Evolutionary conservation across 225 moss, liverwort and hornwort genomes (phyloP).

Genomic region (Pseudoscleropodium purum): DNA sequence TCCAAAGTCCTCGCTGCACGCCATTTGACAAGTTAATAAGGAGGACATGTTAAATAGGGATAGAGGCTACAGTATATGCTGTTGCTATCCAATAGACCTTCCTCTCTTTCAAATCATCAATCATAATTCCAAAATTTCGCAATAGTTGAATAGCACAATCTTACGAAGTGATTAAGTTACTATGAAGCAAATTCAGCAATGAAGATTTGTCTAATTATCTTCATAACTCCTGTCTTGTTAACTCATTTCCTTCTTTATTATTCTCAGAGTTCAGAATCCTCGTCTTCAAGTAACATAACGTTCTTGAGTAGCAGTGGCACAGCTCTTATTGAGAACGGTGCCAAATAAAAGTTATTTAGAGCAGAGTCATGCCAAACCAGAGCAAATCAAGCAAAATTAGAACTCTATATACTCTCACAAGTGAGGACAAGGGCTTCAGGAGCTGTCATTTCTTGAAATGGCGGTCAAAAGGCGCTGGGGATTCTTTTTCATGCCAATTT

Average conservation of each 20-base stretch:
- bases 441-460: neutral
- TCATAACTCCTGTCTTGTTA: neutral
- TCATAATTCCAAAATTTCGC: neutral
- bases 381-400: neutral
- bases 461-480: neutral
- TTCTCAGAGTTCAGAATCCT: neutral
- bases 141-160: neutral
- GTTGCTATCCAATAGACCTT: neutral
- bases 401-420: neutral
- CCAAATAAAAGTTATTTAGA: neutral
- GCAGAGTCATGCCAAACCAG: neutral
- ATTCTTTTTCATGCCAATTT: neutral
- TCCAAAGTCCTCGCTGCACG: conserved; percentile 62
- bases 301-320: neutral
- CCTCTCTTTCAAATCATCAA: neutral
- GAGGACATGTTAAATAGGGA: neutral
- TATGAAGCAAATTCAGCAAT: neutral
- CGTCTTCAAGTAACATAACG: neutral
- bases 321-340: neutral
- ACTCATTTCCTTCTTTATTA: neutral
- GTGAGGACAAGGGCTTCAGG: neutral
- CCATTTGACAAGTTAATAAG: neutral
- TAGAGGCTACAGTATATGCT: neutral
- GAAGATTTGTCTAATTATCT: neutral
- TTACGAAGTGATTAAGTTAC: neutral